Evolutionary conservation across 108 stramenopile genomes (phyloP).

Genomic region (Skeletonema marinoi): DNA sequence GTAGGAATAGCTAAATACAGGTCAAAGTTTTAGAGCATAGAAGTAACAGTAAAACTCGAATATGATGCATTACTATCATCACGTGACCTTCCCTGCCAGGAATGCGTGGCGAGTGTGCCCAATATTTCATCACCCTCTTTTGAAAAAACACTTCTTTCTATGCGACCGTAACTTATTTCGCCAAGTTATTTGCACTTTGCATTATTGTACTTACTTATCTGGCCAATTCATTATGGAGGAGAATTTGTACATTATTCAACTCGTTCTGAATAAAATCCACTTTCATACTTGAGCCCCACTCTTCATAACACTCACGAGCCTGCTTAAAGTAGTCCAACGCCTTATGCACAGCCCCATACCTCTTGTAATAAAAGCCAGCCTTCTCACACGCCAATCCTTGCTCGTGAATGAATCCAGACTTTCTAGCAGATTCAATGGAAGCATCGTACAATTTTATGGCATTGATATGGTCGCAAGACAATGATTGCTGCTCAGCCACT

Average conservation of each 20-base stretch:
- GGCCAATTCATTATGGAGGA: background rate
- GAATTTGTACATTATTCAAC: background rate
- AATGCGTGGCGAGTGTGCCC: no score
- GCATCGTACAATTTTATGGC: constrained; percentile 12
- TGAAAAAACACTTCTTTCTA: no score
- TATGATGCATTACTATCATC: no score
- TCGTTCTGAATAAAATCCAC: background rate
- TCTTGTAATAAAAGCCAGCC: background rate
- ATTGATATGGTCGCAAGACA: background rate
- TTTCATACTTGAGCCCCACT: background rate
- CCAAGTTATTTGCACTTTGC: no score
- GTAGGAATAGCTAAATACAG: background rate
- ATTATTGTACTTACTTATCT: no score
- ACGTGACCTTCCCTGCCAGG: no score
- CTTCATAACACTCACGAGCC: background rate
- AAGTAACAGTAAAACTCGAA: no score
- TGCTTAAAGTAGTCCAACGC: background rate
- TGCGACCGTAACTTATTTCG: no score
- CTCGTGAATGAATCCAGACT: background rate
- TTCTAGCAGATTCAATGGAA: constrained; percentile 9
- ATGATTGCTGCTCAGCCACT: constrained; percentile 19
- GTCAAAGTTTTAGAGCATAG: no score
- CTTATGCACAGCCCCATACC: background rate
- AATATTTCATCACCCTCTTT: no score
- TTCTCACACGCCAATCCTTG: constrained; percentile 2